Evolutionary conservation across 2,329 filamentous ascomycete genomes (phyloP).

Genomic region (Metarhizium anisopliae): DNA sequence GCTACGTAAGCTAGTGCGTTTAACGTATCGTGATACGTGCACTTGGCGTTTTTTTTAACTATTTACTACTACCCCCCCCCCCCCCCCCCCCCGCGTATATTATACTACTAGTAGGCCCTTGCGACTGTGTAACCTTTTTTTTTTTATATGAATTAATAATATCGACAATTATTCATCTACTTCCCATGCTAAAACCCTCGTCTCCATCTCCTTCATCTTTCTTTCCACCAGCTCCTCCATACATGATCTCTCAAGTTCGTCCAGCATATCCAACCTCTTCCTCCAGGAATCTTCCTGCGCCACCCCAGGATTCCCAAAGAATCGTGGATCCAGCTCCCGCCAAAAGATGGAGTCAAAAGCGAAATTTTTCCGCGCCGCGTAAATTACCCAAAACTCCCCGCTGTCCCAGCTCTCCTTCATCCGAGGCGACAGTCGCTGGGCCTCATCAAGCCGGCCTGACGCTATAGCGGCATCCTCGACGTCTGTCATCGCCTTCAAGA

Average conservation of each 20-base stretch:
- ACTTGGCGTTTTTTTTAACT: no score
- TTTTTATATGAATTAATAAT: no score
- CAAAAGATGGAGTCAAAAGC: constrained; percentile 28
- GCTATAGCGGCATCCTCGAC: constrained; percentile 12
- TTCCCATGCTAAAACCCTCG: constrained; percentile 1
- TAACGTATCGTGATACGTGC: no score
- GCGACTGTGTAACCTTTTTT: no score
- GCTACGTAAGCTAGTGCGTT: no score
- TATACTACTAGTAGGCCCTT: no score
- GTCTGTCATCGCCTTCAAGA: constrained; percentile 20
- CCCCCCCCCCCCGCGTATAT: no score
- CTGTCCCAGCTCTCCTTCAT: constrained; percentile 29
- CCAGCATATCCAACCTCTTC: constrained; percentile 14
- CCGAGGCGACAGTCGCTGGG: constrained; percentile 16
- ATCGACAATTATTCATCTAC: neutral
- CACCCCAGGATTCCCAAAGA: constrained; percentile 16
- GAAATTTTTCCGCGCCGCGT: constrained; percentile 27
- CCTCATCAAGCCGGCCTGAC: constrained; percentile 1
- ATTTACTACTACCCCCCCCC: no score
- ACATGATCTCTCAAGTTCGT: constrained; percentile 8
- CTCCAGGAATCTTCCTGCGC: constrained; percentile 7
- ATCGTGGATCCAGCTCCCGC: constrained; percentile 25
- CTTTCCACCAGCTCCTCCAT: constrained; percentile 17
- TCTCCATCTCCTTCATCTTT: constrained; percentile 9
- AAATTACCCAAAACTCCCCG: constrained; percentile 23